Conservation (phyloP, 257 asterid species). For the Ophiorrhiza pumila region DNA sequence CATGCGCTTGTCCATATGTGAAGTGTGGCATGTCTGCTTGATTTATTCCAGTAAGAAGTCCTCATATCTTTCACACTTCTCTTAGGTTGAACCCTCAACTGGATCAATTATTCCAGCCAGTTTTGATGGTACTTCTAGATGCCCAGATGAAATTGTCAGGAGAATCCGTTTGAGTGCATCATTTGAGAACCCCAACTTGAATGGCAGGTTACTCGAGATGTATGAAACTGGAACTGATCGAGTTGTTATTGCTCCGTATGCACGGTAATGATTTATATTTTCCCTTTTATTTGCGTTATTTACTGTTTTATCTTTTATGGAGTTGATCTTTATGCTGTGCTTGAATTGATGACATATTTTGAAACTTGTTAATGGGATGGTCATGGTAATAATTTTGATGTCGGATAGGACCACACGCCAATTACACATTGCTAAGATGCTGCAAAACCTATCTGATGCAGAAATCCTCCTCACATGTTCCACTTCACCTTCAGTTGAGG, state of each 20-base stretch:
- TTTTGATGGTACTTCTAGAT: conserved; percentile 64
- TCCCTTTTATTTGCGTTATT: not conserved
- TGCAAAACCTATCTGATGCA: conserved; percentile 56
- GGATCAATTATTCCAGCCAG: conserved; percentile 72
- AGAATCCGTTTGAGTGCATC: conserved; percentile 69
- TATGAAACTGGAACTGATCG: conserved; percentile 59
- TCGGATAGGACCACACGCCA: conserved; percentile 48
- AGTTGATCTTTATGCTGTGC: not conserved
- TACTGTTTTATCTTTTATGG: not conserved
- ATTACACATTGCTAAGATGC: conserved; percentile 41
- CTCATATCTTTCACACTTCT: conserved; percentile 11
- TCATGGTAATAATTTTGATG: conserved; percentile 12
- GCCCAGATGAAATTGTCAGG: conserved; percentile 88
- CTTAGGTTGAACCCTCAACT: conserved; percentile 61
- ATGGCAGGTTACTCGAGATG: conserved; percentile 64
- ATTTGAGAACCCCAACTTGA: conserved; percentile 64
- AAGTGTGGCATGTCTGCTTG: not conserved
- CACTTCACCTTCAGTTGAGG: conserved; percentile 85
- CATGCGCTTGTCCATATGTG: not conserved
- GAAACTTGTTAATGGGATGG: not conserved
- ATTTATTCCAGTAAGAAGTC: not conserved
- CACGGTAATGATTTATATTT: conserved; percentile 49
- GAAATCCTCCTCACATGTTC: conserved; percentile 80
- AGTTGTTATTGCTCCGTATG: conserved; percentile 69
- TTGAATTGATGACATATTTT: not conserved